These are phyloP conservation scores for Petunia hybrid DNA, from an alignment of 305 asterid genomes.

Conservation along the genomic window DNA sequence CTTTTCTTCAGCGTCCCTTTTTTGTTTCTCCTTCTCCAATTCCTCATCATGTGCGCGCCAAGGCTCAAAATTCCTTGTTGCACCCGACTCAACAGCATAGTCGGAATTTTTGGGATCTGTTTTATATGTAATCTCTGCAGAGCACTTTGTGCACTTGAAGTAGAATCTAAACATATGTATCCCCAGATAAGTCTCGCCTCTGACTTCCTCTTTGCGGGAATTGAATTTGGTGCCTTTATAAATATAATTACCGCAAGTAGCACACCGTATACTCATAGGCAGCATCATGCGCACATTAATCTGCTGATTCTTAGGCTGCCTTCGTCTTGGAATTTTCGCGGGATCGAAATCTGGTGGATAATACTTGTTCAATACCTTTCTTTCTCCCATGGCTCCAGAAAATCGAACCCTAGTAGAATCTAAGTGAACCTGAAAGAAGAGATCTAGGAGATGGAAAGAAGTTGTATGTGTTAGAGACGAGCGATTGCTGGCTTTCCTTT, in stretches of 20 bases:
- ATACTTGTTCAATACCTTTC: slow-evolving; percentile 82
- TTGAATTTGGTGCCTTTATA: slow-evolving; percentile 85
- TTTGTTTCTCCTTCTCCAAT: slow-evolving; percentile 64
- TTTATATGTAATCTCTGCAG: slow-evolving; percentile 85
- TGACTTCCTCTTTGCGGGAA: slow-evolving; percentile 83
- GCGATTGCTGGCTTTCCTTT: too few species aligned
- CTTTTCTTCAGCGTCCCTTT: slow-evolving; percentile 82
- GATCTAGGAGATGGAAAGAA: too few species aligned
- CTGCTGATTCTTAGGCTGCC: slow-evolving; percentile 77
- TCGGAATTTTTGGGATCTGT: slow-evolving; percentile 94
- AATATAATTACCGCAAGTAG: slow-evolving; percentile 77
- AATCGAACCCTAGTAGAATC: too few species aligned
- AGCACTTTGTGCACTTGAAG: slow-evolving; percentile 88
- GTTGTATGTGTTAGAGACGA: too few species aligned
- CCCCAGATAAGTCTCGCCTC: slow-evolving; percentile 88
- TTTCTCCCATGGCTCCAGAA: slow-evolving; percentile 65
- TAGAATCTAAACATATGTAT: slow-evolving; percentile 92
- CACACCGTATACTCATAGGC: slow-evolving; percentile 87
- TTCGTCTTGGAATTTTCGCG: slow-evolving; percentile 80
- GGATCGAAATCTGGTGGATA: slow-evolving; percentile 97
- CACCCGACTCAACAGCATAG: slow-evolving; percentile 88
- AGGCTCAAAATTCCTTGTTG: slow-evolving; percentile 85
- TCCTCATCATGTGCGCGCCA: slow-evolving; percentile 95
- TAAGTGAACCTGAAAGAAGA: too few species aligned
- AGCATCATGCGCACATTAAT: slow-evolving; percentile 90